A percentile compares a stretch with the other conserved stretches of the same genome.
phyloP scores from a whole-genome alignment of 441 rosid genomes.

The Corymbia citriodora region DNA sequence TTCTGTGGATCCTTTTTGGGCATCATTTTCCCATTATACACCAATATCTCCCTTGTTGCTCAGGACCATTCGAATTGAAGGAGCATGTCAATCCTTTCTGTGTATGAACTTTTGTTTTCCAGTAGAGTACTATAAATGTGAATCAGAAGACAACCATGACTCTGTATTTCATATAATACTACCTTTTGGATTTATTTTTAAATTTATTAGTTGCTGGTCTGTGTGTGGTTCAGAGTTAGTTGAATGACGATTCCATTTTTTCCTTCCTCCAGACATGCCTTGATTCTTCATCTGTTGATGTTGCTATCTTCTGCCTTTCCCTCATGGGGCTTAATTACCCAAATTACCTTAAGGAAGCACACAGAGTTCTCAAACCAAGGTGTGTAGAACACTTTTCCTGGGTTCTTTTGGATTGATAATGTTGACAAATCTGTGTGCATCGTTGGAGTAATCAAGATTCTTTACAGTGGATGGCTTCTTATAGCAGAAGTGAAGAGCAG shows the following conservation, averaged over 20 bases:
- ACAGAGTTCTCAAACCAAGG: constrained; percentile 90
- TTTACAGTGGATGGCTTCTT: constrained; percentile 78
- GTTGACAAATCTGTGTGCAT: background rate
- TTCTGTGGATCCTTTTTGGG: background rate
- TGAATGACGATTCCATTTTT: background rate
- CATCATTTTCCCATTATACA: background rate
- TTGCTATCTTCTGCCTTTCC: constrained; percentile 88
- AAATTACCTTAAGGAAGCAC: constrained; percentile 70
- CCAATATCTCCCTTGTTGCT: background rate
- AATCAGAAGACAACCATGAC: background rate
- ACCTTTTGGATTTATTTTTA: background rate
- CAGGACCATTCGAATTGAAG: background rate
- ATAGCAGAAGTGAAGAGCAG: constrained; percentile 96
- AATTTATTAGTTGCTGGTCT: background rate
- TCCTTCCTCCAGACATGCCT: constrained; percentile 54
- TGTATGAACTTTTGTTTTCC: background rate
- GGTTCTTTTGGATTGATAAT: background rate
- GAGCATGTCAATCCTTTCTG: background rate
- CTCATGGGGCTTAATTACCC: constrained; percentile 87
- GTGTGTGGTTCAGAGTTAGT: background rate
- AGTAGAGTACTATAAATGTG: background rate
- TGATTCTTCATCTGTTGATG: constrained; percentile 57
- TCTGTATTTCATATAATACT: background rate
- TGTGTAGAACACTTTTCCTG: constrained; percentile 6
- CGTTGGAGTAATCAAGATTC: background rate